Conservation (phyloP, 306 rosid species). For the Gynostemma pentaphyllum region DNA sequence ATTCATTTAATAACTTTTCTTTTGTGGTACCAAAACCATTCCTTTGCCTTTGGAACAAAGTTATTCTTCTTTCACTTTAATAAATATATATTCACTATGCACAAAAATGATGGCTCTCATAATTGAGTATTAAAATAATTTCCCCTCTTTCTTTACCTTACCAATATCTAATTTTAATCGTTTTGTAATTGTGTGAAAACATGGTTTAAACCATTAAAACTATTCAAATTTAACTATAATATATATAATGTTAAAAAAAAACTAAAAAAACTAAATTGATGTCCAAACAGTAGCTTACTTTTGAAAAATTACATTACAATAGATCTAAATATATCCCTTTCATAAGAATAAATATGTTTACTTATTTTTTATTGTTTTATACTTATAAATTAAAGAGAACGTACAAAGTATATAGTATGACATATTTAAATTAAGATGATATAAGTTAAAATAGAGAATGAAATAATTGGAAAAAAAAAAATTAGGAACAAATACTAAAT, state of each 20-base stretch:
- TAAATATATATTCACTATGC: not conserved
- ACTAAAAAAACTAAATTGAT: not conserved
- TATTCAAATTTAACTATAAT: not conserved
- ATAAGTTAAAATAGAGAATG: too few relatives aligned
- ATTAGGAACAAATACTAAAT: not conserved
- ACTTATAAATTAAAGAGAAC: too few relatives aligned
- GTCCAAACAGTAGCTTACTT: too few relatives aligned
- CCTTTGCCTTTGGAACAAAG: slow-evolving; percentile 11
- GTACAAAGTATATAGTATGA: too few relatives aligned
- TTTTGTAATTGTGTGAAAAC: not conserved
- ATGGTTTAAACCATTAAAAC: not conserved
- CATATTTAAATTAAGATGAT: too few relatives aligned
- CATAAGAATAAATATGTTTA: too few relatives aligned
- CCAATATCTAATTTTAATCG: not conserved
- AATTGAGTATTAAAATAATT: not conserved
- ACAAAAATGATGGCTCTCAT: not conserved
- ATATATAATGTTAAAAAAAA: not conserved
- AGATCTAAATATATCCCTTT: too few relatives aligned
- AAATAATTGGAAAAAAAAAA: too few relatives aligned
- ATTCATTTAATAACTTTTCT: not conserved
- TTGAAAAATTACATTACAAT: too few relatives aligned
- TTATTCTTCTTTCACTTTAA: not conserved
- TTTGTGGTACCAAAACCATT: slow-evolving; percentile 2
- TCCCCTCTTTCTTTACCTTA: not conserved
- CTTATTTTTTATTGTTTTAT: too few relatives aligned